Percentiles rank a stretch among this genome's conserved stretches.
These are phyloP conservation scores for Prosopis cineraria DNA, from an alignment of 306 rosid species.

Conservation along the genomic window DNA sequence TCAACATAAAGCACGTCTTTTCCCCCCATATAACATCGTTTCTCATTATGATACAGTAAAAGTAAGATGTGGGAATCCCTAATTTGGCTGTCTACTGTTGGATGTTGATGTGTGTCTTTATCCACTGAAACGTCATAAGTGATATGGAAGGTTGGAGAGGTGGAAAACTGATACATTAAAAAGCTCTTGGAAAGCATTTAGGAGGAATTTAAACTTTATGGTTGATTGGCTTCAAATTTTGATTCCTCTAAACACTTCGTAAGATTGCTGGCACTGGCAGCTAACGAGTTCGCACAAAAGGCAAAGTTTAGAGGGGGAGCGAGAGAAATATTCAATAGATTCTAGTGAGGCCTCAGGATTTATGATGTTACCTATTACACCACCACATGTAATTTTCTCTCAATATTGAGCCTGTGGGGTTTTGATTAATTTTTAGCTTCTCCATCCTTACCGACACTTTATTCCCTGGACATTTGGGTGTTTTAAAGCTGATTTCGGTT, in stretches of 20 bases:
- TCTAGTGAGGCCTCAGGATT: neutral
- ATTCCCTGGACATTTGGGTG: neutral
- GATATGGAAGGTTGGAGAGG: neutral
- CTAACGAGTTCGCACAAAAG: neutral
- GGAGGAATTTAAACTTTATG: neutral
- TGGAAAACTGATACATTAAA: neutral
- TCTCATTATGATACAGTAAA: neutral
- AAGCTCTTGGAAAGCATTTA: neutral
- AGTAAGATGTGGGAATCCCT: neutral
- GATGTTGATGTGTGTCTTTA: neutral
- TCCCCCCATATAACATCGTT: neutral
- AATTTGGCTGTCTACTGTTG: neutral
- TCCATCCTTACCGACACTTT: neutral
- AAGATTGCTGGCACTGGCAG: neutral
- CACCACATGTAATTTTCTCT: neutral
- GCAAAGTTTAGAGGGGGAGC: neutral
- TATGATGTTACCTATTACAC: neutral
- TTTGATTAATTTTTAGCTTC: neutral
- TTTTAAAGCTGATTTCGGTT: constrained; percentile 1
- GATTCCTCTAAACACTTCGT: neutral
- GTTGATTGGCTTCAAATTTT: neutral
- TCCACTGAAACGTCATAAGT: neutral
- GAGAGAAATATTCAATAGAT: neutral
- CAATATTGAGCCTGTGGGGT: constrained; percentile 4
- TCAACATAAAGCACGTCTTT: constrained; percentile 6